Percentiles rank a stretch among this genome's conserved stretches.
phyloP scores from a whole-genome alignment of 345 rosid genomes.

The Citrus inodora region DNA sequence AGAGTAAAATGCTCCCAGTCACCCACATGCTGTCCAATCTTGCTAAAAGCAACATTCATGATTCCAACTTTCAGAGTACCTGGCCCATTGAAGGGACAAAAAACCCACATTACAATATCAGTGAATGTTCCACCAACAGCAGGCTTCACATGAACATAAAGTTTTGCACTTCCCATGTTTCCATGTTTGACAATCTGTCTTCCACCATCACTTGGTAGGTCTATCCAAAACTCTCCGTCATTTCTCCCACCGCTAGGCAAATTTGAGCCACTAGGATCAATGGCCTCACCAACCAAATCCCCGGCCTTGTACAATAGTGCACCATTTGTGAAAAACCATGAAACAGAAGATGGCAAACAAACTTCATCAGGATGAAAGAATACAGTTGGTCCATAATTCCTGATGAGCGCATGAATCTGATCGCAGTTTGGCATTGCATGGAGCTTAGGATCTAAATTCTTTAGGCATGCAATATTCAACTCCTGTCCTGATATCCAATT shows the following conservation, averaged over 20 bases:
- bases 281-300: slow-evolving; percentile 29
- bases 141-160: slow-evolving; percentile 78
- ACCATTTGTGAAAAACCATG: slow-evolving; percentile 63
- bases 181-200: slow-evolving; percentile 47
- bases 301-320: slow-evolving; percentile 51
- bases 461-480: slow-evolving; percentile 49
- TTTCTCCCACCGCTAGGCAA: slow-evolving; percentile 66
- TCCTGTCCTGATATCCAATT: slow-evolving; percentile 35
- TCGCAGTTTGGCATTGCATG: slow-evolving; percentile 74
- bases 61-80: slow-evolving; percentile 65
- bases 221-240: slow-evolving; percentile 76
- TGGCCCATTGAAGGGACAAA: slow-evolving; percentile 90
- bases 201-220: slow-evolving; percentile 36
- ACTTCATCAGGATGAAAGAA: slow-evolving; percentile 62
- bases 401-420: slow-evolving; percentile 61
- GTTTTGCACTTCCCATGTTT: slow-evolving; percentile 63
- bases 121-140: slow-evolving; percentile 83
- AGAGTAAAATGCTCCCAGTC: slow-evolving; percentile 98
- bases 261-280: slow-evolving; percentile 59
- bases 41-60: slow-evolving; percentile 40
- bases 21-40: slow-evolving; percentile 81
- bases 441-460: slow-evolving; percentile 48
- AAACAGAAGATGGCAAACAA: slow-evolving; percentile 70
- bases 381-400: slow-evolving; percentile 69
- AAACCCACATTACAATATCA: slow-evolving; percentile 84